Percentiles rank a stretch among this genome's conserved stretches.
These are phyloP conservation scores for Saccharomyces hybrid DNA, from an alignment of 1,139 yeast species.

Conservation along the genomic window DNA sequence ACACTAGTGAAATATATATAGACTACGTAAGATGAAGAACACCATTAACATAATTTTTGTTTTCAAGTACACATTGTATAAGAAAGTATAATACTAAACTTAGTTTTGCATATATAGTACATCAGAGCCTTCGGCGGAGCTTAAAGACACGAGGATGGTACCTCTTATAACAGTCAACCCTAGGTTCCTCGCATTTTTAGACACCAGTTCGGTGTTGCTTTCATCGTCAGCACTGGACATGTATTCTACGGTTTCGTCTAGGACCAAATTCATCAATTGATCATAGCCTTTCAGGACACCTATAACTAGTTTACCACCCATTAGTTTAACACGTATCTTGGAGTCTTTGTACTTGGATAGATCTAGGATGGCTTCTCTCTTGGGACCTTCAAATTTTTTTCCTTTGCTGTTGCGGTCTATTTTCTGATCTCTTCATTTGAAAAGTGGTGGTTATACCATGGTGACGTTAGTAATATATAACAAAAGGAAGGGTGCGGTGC, in stretches of 20 bases:
- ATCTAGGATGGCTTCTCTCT: constrained; percentile 83
- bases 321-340: constrained; percentile 66
- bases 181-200: constrained; percentile 51
- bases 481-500: neutral
- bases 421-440: neutral
- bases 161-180: constrained; percentile 85
- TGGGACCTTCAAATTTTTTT: constrained; percentile 64
- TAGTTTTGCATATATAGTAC: constrained; percentile 40
- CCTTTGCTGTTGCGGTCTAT: constrained; percentile 32
- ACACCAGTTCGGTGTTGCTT: constrained; percentile 34
- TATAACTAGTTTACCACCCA: constrained; percentile 77
- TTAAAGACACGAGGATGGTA: constrained; percentile 67
- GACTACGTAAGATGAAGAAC: neutral
- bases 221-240: constrained; percentile 61
- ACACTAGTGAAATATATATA: neutral
- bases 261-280: constrained; percentile 84
- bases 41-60: neutral
- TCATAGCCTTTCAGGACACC: constrained; percentile 86
- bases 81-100: neutral
- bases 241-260: constrained; percentile 74
- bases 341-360: constrained; percentile 71
- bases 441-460: neutral
- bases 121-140: constrained; percentile 80
- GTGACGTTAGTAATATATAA: neutral
- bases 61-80: neutral